A percentile compares a stretch with the other conserved stretches of the same genome.
Conservation (phyloP, 768 basidiomycete species). For the Hydnum rufescens region DNA sequence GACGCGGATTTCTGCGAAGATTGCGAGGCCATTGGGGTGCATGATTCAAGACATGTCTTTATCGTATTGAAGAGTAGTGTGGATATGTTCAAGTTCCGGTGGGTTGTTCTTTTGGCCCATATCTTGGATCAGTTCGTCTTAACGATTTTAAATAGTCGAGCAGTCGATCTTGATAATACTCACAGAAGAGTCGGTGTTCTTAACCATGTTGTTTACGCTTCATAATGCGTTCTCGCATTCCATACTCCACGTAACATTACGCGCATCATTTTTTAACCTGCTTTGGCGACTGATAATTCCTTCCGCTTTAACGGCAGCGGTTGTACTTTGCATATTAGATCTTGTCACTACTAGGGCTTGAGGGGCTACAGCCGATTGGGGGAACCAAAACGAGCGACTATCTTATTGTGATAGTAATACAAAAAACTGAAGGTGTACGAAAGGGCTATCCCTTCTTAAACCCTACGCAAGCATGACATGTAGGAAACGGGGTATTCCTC, state of each 20-base stretch:
- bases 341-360: no score
- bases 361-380: not conserved
- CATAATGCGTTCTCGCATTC: not conserved
- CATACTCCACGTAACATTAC: no score
- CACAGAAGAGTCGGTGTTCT: constrained; percentile 34
- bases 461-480: constrained; percentile 24
- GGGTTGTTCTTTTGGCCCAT: not conserved
- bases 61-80: constrained; percentile 74
- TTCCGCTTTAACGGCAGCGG: not conserved
- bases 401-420: not conserved
- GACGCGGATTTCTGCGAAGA: constrained; percentile 67
- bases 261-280: not conserved
- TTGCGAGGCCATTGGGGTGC: constrained; percentile 65
- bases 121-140: not conserved
- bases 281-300: not conserved
- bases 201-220: not conserved
- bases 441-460: constrained; percentile 42
- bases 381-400: not conserved
- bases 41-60: constrained; percentile 67
- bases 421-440: not conserved
- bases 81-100: constrained; percentile 12
- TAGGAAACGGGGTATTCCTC: not conserved
- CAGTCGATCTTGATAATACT: constrained; percentile 8
- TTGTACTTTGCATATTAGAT: no score
- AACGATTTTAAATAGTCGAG: not conserved